Base-by-base conservation (phyloP, 768 basidiomycete species). In the Xanthoconium stramineum region DNA sequence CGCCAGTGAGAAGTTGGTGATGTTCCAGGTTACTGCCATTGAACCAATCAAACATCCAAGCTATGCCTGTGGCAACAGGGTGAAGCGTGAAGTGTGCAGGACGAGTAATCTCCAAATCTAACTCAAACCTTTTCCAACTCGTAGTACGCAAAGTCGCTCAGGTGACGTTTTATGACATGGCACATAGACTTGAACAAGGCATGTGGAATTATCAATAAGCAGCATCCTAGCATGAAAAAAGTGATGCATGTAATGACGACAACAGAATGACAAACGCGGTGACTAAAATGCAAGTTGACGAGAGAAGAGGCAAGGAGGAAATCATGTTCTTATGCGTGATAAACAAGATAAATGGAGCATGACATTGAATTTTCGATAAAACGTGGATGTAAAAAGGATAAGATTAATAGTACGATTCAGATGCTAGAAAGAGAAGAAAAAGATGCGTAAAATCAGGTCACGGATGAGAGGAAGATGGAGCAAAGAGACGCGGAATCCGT, bases 371-470 rank as follows among this genome's bases (percentile, higher is more conserved):
- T 4, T 24, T 24, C 4, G 24, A 24, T 24, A 24, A 24, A 36
- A 47, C 46, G 52, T 40, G 9, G 30, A 50, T 58, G 52, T 20
- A 58, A 51, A 24, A 24, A 24, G 20, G 44, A 59, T 63, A 61
- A 61, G 5, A 45, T 61, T 61, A 63, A 36, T 50, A 43, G 36
- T 61, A 59, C 49, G 24, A 24, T 24, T 24, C 24, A 24, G 62
- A 64, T 62, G 62, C 62, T 52, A 19, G 35, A 19, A 51, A 49
- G 24, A 24, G 24, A 24, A 24, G 24, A 24, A 24, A 24, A 24
- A 24, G 24, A 59, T 59, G 60, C 47, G 42, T 49, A 29, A 33
- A 6, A 28, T 28, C 8, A 29, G 35, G 19, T 15, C 14, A 33
- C 7, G 28, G 28, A 28, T 45, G 35, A 6, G 13, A 40, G 49